Conservation (phyloP, 306 rosid genomes). For the Cicer judaicum region DNA sequence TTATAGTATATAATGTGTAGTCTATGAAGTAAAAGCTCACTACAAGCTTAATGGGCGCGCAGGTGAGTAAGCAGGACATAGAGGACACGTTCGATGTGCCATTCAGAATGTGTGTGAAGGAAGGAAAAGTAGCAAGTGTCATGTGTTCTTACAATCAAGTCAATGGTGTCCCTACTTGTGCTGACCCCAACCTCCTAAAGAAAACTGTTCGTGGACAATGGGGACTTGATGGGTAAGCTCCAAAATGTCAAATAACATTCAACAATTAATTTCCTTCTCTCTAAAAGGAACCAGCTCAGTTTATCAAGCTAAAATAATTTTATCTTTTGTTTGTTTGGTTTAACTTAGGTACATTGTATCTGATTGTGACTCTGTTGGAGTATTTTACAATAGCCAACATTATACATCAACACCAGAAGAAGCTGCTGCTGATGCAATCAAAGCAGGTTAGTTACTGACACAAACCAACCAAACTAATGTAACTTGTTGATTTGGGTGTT, state of each 20-base stretch:
- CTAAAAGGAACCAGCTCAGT: not conserved
- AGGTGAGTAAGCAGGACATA: conserved; percentile 92
- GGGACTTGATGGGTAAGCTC: conserved; percentile 76
- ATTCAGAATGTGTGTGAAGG: conserved; percentile 85
- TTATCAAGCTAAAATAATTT: not conserved
- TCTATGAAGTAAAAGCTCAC: not conserved
- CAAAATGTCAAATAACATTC: not conserved
- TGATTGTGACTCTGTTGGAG: conserved; percentile 91
- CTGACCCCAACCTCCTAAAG: conserved; percentile 85
- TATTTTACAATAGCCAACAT: conserved; percentile 70
- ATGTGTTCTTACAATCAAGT: conserved; percentile 97
- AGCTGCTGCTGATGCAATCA: conserved; percentile 93
- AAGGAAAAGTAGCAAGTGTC: conserved; percentile 89
- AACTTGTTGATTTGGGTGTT: not conserved
- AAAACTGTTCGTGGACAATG: conserved; percentile 73
- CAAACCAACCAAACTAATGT: not conserved
- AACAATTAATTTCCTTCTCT: conserved; percentile 3
- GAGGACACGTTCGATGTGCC: conserved; percentile 92
- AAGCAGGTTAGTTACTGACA: conserved; percentile 62
- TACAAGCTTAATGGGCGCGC: not conserved
- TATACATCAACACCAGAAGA: conserved; percentile 84
- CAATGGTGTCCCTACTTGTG: conserved; percentile 95
- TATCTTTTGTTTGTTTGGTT: conserved; percentile 6
- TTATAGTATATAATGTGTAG: not conserved
- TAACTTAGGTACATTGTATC: conserved; percentile 83